A percentile compares a stretch with the other conserved stretches of the same genome.
phyloP scores from a whole-genome alignment of 352 stramenopile genomes.

The Globisporangium mamillatum region DNA sequence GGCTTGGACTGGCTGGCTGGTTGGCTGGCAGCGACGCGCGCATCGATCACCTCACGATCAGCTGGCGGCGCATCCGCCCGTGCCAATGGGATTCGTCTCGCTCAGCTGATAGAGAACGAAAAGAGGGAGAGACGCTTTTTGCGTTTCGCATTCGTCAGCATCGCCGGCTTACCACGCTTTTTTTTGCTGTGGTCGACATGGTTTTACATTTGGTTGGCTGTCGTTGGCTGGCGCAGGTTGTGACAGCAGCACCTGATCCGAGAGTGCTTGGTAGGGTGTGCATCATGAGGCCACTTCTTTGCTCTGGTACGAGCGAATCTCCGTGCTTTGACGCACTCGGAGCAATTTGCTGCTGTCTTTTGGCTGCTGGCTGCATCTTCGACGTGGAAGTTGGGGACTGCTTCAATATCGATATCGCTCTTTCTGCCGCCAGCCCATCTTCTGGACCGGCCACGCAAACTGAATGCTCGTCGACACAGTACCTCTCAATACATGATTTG shows the following conservation, averaged over 20 bases:
- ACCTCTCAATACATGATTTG: background rate
- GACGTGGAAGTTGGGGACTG: constrained; percentile 23
- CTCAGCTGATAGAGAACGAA: background rate
- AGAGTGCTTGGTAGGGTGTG: background rate
- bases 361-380: constrained; percentile 10
- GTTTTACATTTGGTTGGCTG: constrained; percentile 2
- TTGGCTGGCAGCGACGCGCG: background rate
- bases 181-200: background rate
- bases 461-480: constrained; percentile 9
- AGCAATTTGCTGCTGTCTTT: background rate
- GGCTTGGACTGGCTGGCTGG: background rate
- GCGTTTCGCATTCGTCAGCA: background rate
- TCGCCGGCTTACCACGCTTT: background rate
- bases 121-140: background rate
- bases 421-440: constrained; percentile 10
- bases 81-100: background rate
- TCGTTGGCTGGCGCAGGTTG: background rate
- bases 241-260: background rate
- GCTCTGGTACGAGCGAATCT: background rate
- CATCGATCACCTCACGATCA: background rate
- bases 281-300: background rate
- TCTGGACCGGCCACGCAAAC: background rate
- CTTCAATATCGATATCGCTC: constrained; percentile 19
- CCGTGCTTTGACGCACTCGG: background rate
- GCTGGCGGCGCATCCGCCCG: background rate